A percentile compares a stretch with the other conserved stretches of the same genome.
Conservation (phyloP, 805 yeast genomes). For the Clavispora santaluciae region DNA sequence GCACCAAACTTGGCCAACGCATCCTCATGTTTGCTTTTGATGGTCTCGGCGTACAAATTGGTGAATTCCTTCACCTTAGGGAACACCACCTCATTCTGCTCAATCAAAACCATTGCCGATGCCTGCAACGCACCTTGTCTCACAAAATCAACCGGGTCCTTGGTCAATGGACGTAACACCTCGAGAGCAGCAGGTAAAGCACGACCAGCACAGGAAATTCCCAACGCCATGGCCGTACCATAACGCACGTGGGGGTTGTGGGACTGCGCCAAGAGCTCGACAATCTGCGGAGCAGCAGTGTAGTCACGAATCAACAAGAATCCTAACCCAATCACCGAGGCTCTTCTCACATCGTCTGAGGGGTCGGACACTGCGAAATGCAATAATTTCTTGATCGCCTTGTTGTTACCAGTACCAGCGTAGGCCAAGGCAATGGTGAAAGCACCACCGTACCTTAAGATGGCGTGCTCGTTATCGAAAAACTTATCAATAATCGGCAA, state of each 20-base stretch:
- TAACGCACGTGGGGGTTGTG: constrained; percentile 98
- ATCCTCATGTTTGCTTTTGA: constrained; percentile 87
- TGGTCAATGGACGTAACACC: constrained; percentile 85
- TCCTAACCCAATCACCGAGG: constrained; percentile 88
- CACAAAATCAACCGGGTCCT: constrained; percentile 94
- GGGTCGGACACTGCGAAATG: constrained; percentile 97
- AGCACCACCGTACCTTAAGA: constrained; percentile 93
- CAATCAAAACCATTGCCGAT: constrained; percentile 81
- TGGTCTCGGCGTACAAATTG: constrained; percentile 68
- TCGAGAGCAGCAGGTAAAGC: constrained; percentile 85
- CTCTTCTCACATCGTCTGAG: constrained; percentile 93
- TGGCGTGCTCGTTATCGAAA: constrained; percentile 70
- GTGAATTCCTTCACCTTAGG: constrained; percentile 78
- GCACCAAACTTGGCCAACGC: constrained; percentile 98
- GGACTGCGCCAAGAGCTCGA: constrained; percentile 85
- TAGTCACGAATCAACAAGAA: constrained; percentile 87
- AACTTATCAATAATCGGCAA: constrained; percentile 62
- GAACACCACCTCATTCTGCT: constrained; percentile 75
- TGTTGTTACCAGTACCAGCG: constrained; percentile 91
- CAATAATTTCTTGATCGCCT: constrained; percentile 77
- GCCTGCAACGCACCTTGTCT: constrained; percentile 97
- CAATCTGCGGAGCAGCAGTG: constrained; percentile 91
- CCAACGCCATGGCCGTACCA: constrained; percentile 96
- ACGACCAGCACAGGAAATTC: constrained; percentile 95
- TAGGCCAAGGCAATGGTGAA: constrained; percentile 92